A percentile compares a stretch with the other conserved stretches of the same genome.
These are phyloP conservation scores for Vanrija humicola DNA, from an alignment of 1,284 basidiomycete species.

Conservation along the genomic window DNA sequence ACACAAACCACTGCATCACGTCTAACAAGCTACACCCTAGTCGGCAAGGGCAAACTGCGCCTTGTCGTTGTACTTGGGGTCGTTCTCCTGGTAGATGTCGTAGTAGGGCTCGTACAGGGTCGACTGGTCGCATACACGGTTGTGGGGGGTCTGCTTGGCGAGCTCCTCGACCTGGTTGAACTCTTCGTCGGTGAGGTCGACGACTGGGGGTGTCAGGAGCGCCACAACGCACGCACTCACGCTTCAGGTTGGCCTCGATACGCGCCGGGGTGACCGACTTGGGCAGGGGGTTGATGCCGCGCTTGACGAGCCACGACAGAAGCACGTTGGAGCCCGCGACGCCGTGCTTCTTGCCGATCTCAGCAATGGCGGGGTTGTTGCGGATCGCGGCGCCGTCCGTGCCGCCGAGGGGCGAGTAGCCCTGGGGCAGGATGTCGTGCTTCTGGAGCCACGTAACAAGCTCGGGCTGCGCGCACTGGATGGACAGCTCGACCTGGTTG, in stretches of 20 bases:
- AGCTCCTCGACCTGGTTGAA: conserved; percentile 38
- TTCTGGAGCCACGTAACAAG: conserved; percentile 61
- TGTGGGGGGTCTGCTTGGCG: conserved; percentile 32
- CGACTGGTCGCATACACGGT: conserved; percentile 46
- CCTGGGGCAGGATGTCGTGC: conserved; percentile 64
- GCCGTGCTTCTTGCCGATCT: conserved; percentile 61
- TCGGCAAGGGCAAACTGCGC: conserved; percentile 13
- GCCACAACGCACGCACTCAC: conserved; percentile 16
- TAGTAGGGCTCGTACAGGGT: conserved; percentile 28
- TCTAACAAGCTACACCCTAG: no score
- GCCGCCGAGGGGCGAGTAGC: conserved; percentile 73
- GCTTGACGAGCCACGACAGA: conserved; percentile 74
- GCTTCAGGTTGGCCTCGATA: conserved; percentile 48
- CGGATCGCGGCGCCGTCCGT: conserved; percentile 65
- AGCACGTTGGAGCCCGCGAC: conserved; percentile 74
- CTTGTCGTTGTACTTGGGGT: conserved; percentile 52
- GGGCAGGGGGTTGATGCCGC: conserved; percentile 58
- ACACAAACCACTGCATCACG: no score
- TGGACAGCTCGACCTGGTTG: conserved; percentile 74
- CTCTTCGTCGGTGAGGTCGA: conserved; percentile 42
- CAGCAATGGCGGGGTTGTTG: conserved; percentile 57
- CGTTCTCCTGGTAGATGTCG: conserved; percentile 55
- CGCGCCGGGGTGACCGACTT: conserved; percentile 50
- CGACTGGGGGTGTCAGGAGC: conserved; percentile 14
- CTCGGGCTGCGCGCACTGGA: conserved; percentile 76